Conservation (phyloP, 495 filamentous ascomycete genomes). For the Penicillium malachiteum region DNA sequence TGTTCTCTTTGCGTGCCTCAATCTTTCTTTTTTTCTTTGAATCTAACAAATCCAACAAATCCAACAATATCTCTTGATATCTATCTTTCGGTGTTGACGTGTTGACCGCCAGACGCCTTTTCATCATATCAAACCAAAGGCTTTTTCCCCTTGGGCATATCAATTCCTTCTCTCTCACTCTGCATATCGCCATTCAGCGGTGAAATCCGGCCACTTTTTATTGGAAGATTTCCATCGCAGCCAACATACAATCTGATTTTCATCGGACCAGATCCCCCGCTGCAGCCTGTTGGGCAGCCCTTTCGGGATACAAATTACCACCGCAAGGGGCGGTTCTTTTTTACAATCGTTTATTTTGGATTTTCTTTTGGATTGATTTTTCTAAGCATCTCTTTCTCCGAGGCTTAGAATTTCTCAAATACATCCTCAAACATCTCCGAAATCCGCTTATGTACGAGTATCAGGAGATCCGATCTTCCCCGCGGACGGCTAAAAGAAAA, state of each 20-base stretch:
- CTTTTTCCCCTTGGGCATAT: constrained; percentile 5
- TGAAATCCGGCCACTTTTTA: constrained; percentile 6
- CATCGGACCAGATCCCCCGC: constrained; percentile 13
- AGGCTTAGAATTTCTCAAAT: neutral
- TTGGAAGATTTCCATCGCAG: constrained; percentile 8
- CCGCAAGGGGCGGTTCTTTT: constrained; percentile 4
- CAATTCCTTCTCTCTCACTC: constrained; percentile 1
- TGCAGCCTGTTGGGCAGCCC: constrained; percentile 12
- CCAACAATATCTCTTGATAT: neutral
- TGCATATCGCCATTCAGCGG: constrained; percentile 12
- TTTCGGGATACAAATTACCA: constrained; percentile 6
- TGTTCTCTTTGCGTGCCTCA: neutral
- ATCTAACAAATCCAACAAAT: no score
- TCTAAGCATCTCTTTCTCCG: neutral
- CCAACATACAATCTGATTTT: constrained; percentile 5
- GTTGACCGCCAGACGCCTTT: constrained; percentile 4
- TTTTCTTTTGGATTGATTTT: neutral
- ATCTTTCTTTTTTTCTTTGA: neutral
- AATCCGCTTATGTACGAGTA: neutral
- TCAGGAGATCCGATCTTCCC: constrained; percentile 13
- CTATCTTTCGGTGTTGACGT: constrained; percentile 1
- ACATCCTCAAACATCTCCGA: no score
- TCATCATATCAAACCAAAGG: neutral
- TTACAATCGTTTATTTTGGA: neutral
- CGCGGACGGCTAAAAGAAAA: neutral